Base-by-base conservation (phyloP, 1,284 basidiomycete species). In the Ustilago nuda region DNA sequence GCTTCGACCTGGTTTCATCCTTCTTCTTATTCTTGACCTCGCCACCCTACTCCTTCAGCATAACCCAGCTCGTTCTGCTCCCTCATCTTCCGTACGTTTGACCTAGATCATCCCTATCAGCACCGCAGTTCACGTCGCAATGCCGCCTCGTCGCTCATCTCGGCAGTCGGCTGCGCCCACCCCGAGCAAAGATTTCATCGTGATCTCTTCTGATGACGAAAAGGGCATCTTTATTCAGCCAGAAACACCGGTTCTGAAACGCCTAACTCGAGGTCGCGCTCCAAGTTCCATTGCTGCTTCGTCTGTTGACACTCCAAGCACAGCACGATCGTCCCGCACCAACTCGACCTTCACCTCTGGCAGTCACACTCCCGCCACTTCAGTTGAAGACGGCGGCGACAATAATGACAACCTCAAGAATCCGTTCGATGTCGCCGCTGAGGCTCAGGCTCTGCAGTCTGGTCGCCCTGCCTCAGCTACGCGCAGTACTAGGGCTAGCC, bases 301-400 rank as follows among this genome's bases (percentile, higher is more conserved):
- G 11, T 41, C 61, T 2, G 37, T 59, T 30, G 69, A 59, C 63
- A 67, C 70, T 19, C 70, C 70, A 4, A 58, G 55, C 19, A 77
- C 66, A 12, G 55, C 63, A 23, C 63, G 64, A 36, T 70, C 61
- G n/a, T 77, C 75, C 13, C 66, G 71, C 33, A 67, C 63, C 46
- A 67, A 52, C 61, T 78, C 72, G 1, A 57, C 62, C 12, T 56
- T 56, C 63, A 56, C 68, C 19, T 78, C 76, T 23, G 76, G 76
- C 51, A 74, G 72, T 41, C 68, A 72, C 62, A 78, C 76, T 23
- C 76, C 76, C 32, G 76, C 66, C 27, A 78, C 76, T 15, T 78
- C 76, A 11, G 62, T 75, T 12, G 72, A 71, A 15, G 72, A 64
- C 27, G 76, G 54, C 36, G 62, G 55, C 12, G 75, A 62, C 61